Percentiles rank a stretch among this genome's conserved stretches.
phyloP scores from a whole-genome alignment of 2,329 filamentous ascomycete genomes.

The Ophiostoma sp. region DNA sequence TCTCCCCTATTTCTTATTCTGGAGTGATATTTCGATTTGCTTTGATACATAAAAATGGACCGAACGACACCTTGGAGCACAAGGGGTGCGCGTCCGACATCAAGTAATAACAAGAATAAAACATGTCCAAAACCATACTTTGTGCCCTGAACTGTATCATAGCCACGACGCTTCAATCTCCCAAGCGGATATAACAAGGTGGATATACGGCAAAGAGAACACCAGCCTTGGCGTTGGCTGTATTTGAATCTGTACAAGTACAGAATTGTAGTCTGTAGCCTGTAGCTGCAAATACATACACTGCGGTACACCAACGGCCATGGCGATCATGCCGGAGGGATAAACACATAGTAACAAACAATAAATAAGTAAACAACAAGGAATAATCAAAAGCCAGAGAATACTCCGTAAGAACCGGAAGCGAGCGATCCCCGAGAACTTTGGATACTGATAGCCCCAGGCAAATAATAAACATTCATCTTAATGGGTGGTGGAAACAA shows the following conservation, averaged over 20 bases:
- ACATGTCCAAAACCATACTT: background rate
- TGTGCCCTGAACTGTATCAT: background rate
- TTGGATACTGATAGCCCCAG: background rate
- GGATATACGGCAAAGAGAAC: constrained; percentile 6
- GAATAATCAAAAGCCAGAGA: no score
- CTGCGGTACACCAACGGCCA: background rate
- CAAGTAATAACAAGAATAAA: background rate
- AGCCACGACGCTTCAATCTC: constrained; percentile 11
- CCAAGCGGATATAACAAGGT: constrained; percentile 6
- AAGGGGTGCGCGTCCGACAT: constrained; percentile 11
- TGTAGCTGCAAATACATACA: background rate
- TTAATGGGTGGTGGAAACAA: background rate
- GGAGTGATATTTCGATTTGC: background rate
- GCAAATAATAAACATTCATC: background rate
- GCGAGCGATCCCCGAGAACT: background rate
- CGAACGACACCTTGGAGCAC: background rate
- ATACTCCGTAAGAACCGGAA: background rate
- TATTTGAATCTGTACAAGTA: no score
- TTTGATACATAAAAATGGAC: constrained; percentile 7
- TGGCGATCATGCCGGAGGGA: background rate
- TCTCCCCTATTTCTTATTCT: background rate
- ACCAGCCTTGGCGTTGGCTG: background rate
- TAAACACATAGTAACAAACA: background rate
- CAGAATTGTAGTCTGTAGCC: background rate
- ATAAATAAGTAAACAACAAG: background rate